Evolutionary conservation across 2,329 filamentous ascomycete species (phyloP).

Genomic region (Diaporthe eres): DNA sequence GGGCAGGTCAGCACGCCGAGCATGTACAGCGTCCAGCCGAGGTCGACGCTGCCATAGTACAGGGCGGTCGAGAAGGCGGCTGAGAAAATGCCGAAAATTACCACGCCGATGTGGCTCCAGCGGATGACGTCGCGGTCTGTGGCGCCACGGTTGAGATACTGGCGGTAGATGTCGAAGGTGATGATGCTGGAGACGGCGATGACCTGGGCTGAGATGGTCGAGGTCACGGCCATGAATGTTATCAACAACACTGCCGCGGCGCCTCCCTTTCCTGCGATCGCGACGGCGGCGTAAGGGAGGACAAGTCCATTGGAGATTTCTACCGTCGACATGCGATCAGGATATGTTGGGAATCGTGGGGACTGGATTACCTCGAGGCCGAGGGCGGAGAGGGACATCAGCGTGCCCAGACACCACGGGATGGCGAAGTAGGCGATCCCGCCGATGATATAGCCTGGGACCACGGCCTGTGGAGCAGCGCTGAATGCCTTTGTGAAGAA

Average conservation of each 20-base stretch:
- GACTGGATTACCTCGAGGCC: slow-evolving; percentile 61
- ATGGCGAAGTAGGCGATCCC: slow-evolving; percentile 68
- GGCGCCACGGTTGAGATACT: slow-evolving; percentile 62
- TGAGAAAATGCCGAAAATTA: slow-evolving; percentile 65
- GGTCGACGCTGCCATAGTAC: slow-evolving; percentile 67
- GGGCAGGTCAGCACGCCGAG: slow-evolving; percentile 67
- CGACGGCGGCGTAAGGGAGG: slow-evolving; percentile 78
- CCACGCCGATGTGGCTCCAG: slow-evolving; percentile 66
- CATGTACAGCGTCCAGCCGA: slow-evolving; percentile 70
- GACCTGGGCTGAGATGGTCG: slow-evolving; percentile 65
- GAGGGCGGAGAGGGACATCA: slow-evolving; percentile 63
- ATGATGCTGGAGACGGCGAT: slow-evolving; percentile 68
- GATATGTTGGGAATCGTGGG: slow-evolving; percentile 65
- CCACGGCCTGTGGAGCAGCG: slow-evolving; percentile 60
- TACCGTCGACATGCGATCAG: slow-evolving; percentile 57
- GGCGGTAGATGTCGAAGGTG: slow-evolving; percentile 67
- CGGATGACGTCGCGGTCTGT: slow-evolving; percentile 64
- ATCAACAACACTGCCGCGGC: slow-evolving; percentile 77
- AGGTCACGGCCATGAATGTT: slow-evolving; percentile 84
- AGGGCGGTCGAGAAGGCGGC: slow-evolving; percentile 66
- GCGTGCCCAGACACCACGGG: slow-evolving; percentile 66
- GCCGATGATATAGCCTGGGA: slow-evolving; percentile 66
- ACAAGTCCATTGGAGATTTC: slow-evolving; percentile 79
- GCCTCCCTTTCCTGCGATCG: slow-evolving; percentile 78
- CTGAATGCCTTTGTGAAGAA: slow-evolving; percentile 69